Evolutionary conservation across 2,329 filamentous ascomycete species (phyloP), one percentile per base, ranked within the genome.

Genomic region (Penicillium sp.): DNA sequence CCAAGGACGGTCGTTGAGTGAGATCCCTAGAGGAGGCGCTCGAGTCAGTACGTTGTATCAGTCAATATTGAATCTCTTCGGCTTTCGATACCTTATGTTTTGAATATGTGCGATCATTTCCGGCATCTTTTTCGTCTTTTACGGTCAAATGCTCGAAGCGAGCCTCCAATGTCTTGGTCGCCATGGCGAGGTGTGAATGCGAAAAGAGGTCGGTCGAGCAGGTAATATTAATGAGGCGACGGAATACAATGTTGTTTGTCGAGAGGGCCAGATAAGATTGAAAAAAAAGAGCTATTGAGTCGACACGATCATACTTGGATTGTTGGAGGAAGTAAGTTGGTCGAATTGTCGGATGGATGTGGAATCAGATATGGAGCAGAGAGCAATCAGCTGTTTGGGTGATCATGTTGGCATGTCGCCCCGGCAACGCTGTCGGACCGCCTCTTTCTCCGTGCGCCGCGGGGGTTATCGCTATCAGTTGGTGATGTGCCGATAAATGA

Each of bases 131-230:
- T 71, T 95, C 90, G 65, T 96, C 90, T 60, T 87, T 85, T 53
- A 96, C 88, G 18, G 87, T 85, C 73, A 96, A 81, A 70, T 84
- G 85, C 82, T 95, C 90, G 65, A 97, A 88, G 61, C 88, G 87
- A 71, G 86, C 77, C 73, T 96, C 91, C 40, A 97, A 77, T 44
- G 82, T 83, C 59, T 87, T 82, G 50, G 86, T 81, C 55, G 90
- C 82, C 86, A 91, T 80, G 38, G 41, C 83, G 53, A 40, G 44
- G 29, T 48, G 47, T 26, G 42, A 39, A 34, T 47, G 42, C 35
- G 36, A 46, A 40, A 25, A 40, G 46, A 36, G 24, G 33, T 25
- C 46, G 25, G 39, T 35, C n/a, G 13, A 9, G 13, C 32, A 18
- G 9, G 26, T 37, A 45, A 37, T 7, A 35, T 39, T 26, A 39